Percentiles rank a stretch among this genome's conserved stretches.
phyloP scores from a whole-genome alignment of 768 basidiomycete species.

The Rhizopogon rudus region DNA sequence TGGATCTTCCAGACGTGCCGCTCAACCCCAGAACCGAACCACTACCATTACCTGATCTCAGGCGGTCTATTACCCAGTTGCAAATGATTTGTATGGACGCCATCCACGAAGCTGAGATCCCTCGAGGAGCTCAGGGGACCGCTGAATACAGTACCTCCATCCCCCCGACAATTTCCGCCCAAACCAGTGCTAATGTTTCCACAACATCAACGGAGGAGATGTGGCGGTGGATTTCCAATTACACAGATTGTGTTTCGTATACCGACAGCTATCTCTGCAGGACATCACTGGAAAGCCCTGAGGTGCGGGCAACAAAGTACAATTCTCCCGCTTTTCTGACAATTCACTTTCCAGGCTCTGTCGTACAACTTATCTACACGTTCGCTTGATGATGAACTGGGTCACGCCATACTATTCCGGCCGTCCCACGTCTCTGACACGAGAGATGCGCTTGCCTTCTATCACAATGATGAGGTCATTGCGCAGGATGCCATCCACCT shows the following conservation, averaged over 20 bases:
- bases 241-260: slow-evolving; percentile 48
- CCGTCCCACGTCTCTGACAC: slow-evolving; percentile 7
- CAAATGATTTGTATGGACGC: slow-evolving; percentile 45
- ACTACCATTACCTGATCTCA: slow-evolving; percentile 47
- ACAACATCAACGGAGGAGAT: slow-evolving; percentile 11
- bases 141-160: slow-evolving; percentile 24
- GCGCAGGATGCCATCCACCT: slow-evolving; percentile 38
- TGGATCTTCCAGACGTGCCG: slow-evolving; percentile 29
- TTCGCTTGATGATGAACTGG: slow-evolving; percentile 53
- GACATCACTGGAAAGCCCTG: slow-evolving; percentile 26
- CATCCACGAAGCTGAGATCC: slow-evolving; percentile 27
- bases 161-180: slow-evolving; percentile 27
- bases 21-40: slow-evolving; percentile 27
- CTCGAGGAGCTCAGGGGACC: slow-evolving; percentile 23
- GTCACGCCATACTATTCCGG: slow-evolving; percentile 38
- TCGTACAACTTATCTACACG: slow-evolving; percentile 29
- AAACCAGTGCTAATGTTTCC: slow-evolving; percentile 15
- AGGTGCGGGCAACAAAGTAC: slow-evolving; percentile 31
- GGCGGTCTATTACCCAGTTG: slow-evolving; percentile 57
- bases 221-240: slow-evolving; percentile 24
- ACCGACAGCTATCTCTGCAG: slow-evolving; percentile 47
- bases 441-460: slow-evolving; percentile 26
- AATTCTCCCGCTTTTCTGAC: slow-evolving; percentile 6
- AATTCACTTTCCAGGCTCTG: slow-evolving; percentile 10
- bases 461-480: slow-evolving; percentile 46